Percentiles rank a stretch among this genome's conserved stretches.
Conservation (phyloP, 2,329 filamentous ascomycete genomes). For the Penicillium sp. region DNA sequence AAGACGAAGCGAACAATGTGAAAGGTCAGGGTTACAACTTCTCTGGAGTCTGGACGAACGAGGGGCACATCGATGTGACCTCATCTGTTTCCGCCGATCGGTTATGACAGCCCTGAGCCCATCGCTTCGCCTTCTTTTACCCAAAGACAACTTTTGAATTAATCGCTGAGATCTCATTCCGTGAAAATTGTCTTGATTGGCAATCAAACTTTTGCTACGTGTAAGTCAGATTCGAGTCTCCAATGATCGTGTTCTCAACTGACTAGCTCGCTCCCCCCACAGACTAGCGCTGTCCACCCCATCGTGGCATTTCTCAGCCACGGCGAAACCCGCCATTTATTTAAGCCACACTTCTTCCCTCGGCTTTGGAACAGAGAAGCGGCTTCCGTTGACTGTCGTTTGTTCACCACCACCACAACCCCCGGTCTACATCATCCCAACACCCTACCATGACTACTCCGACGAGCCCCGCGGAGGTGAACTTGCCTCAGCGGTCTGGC, state of each 20-base stretch:
- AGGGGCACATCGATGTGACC: slow-evolving; percentile 5
- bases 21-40: too few species aligned
- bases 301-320: background rate
- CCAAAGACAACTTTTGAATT: background rate
- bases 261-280: slow-evolving; percentile 3
- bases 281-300: slow-evolving; percentile 6
- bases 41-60: background rate
- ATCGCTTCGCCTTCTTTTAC: background rate
- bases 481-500: slow-evolving; percentile 34
- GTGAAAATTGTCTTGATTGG: background rate
- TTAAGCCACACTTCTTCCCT: background rate
- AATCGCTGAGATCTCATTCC: too few species aligned
- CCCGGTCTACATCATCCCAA: background rate
- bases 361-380: background rate
- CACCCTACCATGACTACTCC: slow-evolving; percentile 26
- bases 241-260: background rate
- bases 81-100: slow-evolving; percentile 5
- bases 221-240: background rate
- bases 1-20: too few species aligned
- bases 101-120: too few species aligned
- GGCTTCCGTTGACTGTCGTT: background rate
- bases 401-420: background rate
- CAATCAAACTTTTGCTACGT: background rate
- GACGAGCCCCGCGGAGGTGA: slow-evolving; percentile 29
- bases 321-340: background rate